Conservation (phyloP, 2,329 filamentous ascomycete genomes). For the Aspergillus caelatus region DNA sequence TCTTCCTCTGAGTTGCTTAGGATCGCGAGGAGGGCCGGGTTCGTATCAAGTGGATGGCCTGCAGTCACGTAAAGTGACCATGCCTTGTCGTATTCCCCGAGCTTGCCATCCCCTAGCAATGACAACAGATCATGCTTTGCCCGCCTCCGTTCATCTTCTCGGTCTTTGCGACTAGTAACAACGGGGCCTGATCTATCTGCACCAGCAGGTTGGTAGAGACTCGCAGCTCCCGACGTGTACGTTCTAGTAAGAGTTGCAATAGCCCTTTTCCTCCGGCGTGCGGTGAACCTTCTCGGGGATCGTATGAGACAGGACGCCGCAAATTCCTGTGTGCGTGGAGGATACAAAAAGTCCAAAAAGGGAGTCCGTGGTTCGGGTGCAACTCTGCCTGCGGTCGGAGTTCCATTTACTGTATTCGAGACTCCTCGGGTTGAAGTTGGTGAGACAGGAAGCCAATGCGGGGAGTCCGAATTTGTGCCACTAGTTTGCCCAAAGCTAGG, state of each 20-base stretch:
- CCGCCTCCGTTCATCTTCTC: slow-evolving; percentile 13
- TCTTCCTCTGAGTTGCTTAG: slow-evolving; percentile 42
- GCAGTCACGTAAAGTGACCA: slow-evolving; percentile 46
- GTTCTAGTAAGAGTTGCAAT: slow-evolving; percentile 26
- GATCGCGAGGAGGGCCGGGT: slow-evolving; percentile 37
- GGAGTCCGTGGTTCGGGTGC: slow-evolving; percentile 25
- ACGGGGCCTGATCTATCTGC: slow-evolving; percentile 12
- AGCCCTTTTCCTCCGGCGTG: slow-evolving; percentile 32
- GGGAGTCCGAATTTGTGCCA: slow-evolving; percentile 30
- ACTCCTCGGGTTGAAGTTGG: slow-evolving; percentile 23
- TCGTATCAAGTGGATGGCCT: slow-evolving; percentile 30
- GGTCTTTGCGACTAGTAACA: slow-evolving; percentile 1
- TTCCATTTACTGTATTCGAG: slow-evolving; percentile 18
- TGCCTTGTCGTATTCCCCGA: slow-evolving; percentile 38
- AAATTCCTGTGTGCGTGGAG: slow-evolving; percentile 32
- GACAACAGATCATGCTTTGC: slow-evolving; percentile 22
- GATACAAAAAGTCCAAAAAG: slow-evolving; percentile 46
- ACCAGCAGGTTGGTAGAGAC: slow-evolving; percentile 10
- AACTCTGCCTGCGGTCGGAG: slow-evolving; percentile 13
- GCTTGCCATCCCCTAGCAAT: slow-evolving; percentile 20
- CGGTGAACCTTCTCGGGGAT: slow-evolving; percentile 23
- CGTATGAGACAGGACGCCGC: slow-evolving; percentile 27
- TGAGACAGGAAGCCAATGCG: slow-evolving; percentile 38
- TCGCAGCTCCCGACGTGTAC: slow-evolving; percentile 29
- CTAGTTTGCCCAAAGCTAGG: slow-evolving; percentile 41